Evolutionary conservation across 2,329 filamentous ascomycete genomes (phyloP), one percentile per base, ranked within the genome.

Genomic region (Aspergillus sp.): DNA sequence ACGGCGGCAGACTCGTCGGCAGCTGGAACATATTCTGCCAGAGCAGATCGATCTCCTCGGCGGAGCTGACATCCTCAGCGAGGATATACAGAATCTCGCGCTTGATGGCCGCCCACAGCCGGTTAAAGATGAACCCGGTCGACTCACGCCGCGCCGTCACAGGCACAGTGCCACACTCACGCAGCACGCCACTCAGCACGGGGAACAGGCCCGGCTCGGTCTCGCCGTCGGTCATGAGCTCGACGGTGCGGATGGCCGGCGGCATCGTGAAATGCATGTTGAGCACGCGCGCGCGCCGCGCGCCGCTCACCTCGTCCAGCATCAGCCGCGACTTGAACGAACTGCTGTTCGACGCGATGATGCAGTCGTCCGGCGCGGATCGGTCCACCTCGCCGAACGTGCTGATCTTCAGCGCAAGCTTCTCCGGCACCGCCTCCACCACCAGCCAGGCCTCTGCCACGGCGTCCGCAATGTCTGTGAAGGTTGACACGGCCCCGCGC

Each of bases 61-160:
- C 75, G 0, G 67, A 70, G 2, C 72, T 72, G 1, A 83, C 78
- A 0, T 73, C 78, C 47, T 83, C 79, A 0, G 73, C 68, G 3
- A 83, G 59, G 16, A 83, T 78, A 1, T 62, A 70, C 19, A 83
- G 54, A 1, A 70, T 70, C 56, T 83, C 80, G 3, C 81, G 70
- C 65, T 83, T 82, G 42, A 83, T 70, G 0, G 80, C 79, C 0
- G 81, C 81, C 80, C 80, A 83, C 0, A 83, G 63, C 1, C 80
- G 75, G 48, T 82, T 82, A 60, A 81, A 79, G 32, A 83, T 75
- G 61, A 83, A 78, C 3, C 80, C 65, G 0, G 79, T 81, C 0
- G 78, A 80, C 52, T 82, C 76, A 36, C 70, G 73, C 10, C 69
- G 62, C 1, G 77, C 78, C 4, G 68, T 65, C 10, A 74, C 69